Base-by-base conservation (phyloP, 2,329 filamentous ascomycete species). In the Trichoderma gracile region DNA sequence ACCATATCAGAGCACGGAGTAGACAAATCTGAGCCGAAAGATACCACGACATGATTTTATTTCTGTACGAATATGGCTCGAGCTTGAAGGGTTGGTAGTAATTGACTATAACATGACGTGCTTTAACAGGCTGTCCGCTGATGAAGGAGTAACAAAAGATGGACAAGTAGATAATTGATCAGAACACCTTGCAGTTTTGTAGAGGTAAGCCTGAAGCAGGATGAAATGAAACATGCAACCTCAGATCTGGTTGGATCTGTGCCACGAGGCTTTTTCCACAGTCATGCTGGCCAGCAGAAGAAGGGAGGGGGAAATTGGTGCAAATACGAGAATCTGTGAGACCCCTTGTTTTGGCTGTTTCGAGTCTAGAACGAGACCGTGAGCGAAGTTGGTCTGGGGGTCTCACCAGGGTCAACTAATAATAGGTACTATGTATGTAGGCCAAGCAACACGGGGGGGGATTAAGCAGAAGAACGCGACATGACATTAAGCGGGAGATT, bases 21-120 rank as follows among this genome's bases (percentile, higher is more conserved):
- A 64, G 47, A 64, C 40, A 66, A 30, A 45, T 55, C 49, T 50
- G 46, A 63, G 59, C 54, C 42, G 40, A 55, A 57, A 53, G 62
- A 64, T 64, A 53, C 47, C 54, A 64, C 59, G 17, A 47, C 25
- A 53, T 30, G 62, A 64, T 53, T 59, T 38, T 59, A 27, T 27
- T 33, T 64, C 17, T 58, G 21, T 19, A 58, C 38, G 25, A 30
- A n/a, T 15, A 19, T 38, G 58, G 58, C 38, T 56, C 17, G 45
- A 63, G 38, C 38, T 53, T 42, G 17, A 43, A 40, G 38, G 40
- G 12, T 52, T 46, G 25, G 33, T 52, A 43, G 57, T 43, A 43
- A 50, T 43, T n/a, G 38, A 52, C 33, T 43, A 60, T n/a, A 60
- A 52, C 46, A 60, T 46, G 47, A 49, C 40, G 7, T 52, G 19